Evolutionary conservation across 73 alveolate genomes (phyloP).

Genomic region (Paramecium primaurelia): DNA sequence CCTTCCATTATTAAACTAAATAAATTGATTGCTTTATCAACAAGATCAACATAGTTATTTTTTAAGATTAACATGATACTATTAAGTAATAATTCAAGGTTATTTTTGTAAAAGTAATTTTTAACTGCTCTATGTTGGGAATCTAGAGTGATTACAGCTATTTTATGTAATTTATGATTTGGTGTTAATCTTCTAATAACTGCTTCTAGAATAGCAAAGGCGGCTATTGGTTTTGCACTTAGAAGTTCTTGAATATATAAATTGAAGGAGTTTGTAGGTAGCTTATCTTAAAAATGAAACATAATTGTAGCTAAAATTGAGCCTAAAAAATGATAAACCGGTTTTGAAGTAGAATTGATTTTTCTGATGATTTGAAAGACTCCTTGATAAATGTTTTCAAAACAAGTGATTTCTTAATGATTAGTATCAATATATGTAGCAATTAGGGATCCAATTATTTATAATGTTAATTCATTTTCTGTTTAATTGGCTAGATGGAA

Average conservation of each 20-base stretch:
- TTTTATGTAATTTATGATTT: background rate
- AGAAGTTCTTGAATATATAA: background rate
- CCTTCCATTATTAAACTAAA: background rate
- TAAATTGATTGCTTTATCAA: background rate
- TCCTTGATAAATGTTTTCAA: background rate
- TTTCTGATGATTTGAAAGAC: background rate
- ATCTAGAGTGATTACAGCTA: background rate
- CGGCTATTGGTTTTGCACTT: background rate
- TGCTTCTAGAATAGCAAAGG: background rate
- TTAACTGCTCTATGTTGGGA: conserved; percentile 7
- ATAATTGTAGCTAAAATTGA: conserved; percentile 22
- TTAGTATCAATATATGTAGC: background rate
- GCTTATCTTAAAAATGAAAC: background rate
- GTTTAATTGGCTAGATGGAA: background rate
- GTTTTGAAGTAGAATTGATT: background rate
- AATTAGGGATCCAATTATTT: background rate
- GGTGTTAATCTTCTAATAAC: background rate
- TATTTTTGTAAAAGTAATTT: conserved; percentile 4
- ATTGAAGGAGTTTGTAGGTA: background rate
- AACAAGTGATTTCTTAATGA: background rate
- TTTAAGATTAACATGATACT: background rate
- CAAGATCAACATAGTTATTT: background rate
- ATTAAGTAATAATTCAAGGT: background rate
- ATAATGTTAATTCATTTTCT: background rate
- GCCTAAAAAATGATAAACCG: conserved; percentile 43